Base-by-base conservation (phyloP, 768 basidiomycete species). In the Boletus tylopilopsis region DNA sequence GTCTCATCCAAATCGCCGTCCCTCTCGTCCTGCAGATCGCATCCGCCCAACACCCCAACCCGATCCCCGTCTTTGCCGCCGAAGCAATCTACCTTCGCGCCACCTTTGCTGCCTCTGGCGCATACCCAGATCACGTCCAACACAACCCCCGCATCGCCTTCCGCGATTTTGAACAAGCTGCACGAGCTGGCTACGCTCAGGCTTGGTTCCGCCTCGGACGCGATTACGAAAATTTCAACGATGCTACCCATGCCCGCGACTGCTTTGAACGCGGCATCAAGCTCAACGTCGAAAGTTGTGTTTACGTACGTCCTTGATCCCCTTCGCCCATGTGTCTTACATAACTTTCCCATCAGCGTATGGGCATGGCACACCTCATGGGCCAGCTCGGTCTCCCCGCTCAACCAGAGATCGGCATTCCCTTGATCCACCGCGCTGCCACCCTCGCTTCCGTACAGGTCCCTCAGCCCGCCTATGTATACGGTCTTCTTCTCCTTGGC, bases 121-220 rank as follows among this genome's bases (percentile, higher is more conserved):
- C 79, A 5, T 86, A 82, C 65, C 87, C 90, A 0, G 76, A 81
- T 11, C 73, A 79, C 52, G 58, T 88, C 19, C 73, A 73, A 0
- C 80, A 79, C 49, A 89, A 89, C 60, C 85, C 87, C 2, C 77
- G 90, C 5, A 61, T 76, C 7, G 93, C 95, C 2, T 98, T 98
- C 71, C 76, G 90, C 21, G 92, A 94, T 62, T 96, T 89, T 60
- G 94, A 97, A 64, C 71, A 74, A 2, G 83, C 90, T 3, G 94
- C 93, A 0, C 75, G 88, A 22, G 80, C 76, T 0, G 94, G 94
- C 0, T 87, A 82, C 55, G 71, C 76, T 4, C 71, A 78, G n/a
- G 90, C 90, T 0, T 97, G 95, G 94, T 96, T 94, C 71, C 78
- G 85, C 22, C 77, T 97, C 1, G 95, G 91, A 0, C 73, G 92